phyloP scores from a whole-genome alignment of 352 stramenopile species.

The Pythium angustatum region DNA sequence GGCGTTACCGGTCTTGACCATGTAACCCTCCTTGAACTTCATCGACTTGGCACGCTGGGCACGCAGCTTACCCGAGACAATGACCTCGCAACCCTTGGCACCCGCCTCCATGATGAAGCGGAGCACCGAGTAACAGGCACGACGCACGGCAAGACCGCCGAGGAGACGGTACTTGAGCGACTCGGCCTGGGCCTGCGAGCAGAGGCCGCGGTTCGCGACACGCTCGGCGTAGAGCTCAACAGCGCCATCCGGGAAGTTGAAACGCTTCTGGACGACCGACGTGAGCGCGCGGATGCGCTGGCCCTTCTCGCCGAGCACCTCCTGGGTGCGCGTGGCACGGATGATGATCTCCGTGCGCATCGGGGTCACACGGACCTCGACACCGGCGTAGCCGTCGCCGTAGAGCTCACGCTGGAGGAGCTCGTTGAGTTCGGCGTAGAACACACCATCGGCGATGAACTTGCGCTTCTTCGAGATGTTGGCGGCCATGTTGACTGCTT shows the following conservation, averaged over 20 bases:
- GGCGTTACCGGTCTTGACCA: constrained; percentile 99
- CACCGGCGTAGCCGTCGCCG: constrained; percentile 98
- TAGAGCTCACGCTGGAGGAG: constrained; percentile 97
- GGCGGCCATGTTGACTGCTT: constrained; percentile 69
- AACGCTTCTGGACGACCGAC: constrained; percentile 99
- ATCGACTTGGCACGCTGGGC: constrained; percentile 99
- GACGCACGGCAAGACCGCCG: constrained; percentile 96
- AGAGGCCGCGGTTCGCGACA: constrained; percentile 98
- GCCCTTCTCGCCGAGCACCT: constrained; percentile 99
- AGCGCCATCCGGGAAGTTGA: constrained; percentile 93
- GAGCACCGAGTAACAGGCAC: constrained; percentile 98
- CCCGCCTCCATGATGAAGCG: constrained; percentile 99
- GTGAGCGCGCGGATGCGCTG: constrained; percentile 99
- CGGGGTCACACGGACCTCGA: constrained; percentile 98
- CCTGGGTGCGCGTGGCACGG: constrained; percentile 98
- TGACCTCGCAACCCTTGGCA: constrained; percentile 99
- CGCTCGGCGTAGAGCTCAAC: constrained; percentile 99
- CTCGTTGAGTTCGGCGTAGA: constrained; percentile 99
- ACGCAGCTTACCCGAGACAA: constrained; percentile 99
- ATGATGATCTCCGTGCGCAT: constrained; percentile 99
- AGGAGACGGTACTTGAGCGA: constrained; percentile 99
- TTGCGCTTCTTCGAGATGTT: constrained; percentile 99
- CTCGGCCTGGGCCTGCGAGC: constrained; percentile 98
- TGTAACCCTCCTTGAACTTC: constrained; percentile 99
- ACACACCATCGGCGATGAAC: constrained; percentile 99